Conservation (phyloP, 306 rosid species). For the Acacia melanoxylon region DNA sequence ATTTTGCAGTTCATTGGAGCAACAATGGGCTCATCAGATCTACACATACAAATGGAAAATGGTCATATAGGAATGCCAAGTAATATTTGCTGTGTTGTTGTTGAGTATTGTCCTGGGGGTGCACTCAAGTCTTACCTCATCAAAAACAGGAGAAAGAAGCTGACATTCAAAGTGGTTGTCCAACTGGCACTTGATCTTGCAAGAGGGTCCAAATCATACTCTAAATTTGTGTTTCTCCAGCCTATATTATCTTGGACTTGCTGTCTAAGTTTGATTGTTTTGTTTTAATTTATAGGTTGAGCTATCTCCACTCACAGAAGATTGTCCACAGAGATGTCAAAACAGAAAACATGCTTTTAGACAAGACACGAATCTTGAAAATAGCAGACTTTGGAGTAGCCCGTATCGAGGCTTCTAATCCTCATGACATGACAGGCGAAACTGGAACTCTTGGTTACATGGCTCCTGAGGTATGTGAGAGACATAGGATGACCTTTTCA, state of each 20-base stretch:
- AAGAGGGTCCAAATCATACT: constrained; percentile 72
- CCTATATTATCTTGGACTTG: constrained; percentile 14
- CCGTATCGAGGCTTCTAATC: constrained; percentile 97
- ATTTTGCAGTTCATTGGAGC: constrained; percentile 91
- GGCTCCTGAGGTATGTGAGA: constrained; percentile 91
- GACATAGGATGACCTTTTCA: background rate
- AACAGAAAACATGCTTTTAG: constrained; percentile 98
- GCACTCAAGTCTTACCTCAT: constrained; percentile 95
- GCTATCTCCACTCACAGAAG: constrained; percentile 88
- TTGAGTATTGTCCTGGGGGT: constrained; percentile 99
- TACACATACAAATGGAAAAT: constrained; percentile 75
- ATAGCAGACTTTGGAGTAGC: constrained; percentile 99
- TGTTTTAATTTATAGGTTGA: constrained; percentile 57
- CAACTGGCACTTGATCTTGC: constrained; percentile 99
- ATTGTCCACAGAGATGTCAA: constrained; percentile 98
- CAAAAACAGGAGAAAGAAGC: constrained; percentile 90
- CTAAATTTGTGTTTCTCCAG: constrained; percentile 39
- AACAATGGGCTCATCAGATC: constrained; percentile 85
- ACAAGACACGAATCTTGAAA: constrained; percentile 85
- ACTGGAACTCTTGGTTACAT: constrained; percentile 99
- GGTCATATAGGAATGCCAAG: constrained; percentile 97
- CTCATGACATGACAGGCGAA: constrained; percentile 99
- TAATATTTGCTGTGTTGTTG: constrained; percentile 90
- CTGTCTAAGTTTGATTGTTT: constrained; percentile 26
- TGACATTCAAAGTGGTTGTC: constrained; percentile 95